phyloP scores from a whole-genome alignment of 306 rosid species.

The Lablab purpureus region DNA sequence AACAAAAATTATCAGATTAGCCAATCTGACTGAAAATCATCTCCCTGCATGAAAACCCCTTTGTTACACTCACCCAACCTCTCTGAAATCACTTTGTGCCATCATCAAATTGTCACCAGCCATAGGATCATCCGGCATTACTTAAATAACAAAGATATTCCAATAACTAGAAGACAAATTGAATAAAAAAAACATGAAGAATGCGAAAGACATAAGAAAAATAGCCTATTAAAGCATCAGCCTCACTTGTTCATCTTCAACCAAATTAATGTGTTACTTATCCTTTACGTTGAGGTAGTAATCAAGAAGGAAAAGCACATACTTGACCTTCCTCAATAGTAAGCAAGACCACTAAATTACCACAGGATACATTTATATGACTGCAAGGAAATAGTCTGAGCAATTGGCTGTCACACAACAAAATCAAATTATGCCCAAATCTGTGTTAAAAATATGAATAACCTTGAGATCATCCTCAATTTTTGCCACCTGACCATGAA shows the following conservation, averaged over 20 bases:
- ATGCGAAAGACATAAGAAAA: conserved; percentile 2
- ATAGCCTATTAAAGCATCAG: neutral
- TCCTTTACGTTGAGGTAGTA: neutral
- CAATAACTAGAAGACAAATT: no score
- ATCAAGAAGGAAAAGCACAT: neutral
- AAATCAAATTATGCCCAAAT: conserved; percentile 1
- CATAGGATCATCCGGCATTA: no score
- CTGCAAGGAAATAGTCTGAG: neutral
- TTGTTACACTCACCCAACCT: no score
- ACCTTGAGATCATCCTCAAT: conserved; percentile 92
- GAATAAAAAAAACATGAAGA: no score
- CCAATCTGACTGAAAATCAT: no score
- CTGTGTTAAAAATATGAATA: conserved; percentile 7
- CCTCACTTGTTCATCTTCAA: neutral
- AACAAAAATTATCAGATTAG: no score
- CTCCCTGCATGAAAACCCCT: no score
- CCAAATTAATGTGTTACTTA: neutral
- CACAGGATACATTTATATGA: neutral
- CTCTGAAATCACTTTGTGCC: no score
- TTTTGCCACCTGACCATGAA: conserved; percentile 79
- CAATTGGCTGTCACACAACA: neutral
- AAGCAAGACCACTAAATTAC: neutral
- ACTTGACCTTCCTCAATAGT: conserved; percentile 19
- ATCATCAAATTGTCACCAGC: no score
- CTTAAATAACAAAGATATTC: no score